Evolutionary conservation across 345 rosid genomes (phyloP), one percentile per base, ranked within the genome.

Genomic region (Balakata baccata): DNA sequence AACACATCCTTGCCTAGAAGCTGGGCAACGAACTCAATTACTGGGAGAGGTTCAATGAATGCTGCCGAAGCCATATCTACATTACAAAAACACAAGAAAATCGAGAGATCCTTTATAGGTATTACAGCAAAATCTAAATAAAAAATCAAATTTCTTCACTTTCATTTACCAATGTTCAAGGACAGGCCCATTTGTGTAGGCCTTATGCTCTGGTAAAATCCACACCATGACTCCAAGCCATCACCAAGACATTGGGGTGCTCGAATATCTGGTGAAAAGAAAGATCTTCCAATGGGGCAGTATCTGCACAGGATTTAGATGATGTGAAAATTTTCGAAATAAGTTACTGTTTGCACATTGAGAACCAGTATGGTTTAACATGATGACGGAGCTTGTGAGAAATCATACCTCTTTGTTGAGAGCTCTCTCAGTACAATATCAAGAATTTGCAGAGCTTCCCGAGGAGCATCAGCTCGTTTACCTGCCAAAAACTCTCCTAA

Each of bases 111-210:
- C 22, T 29, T 70, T 46, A 60, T 25, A 47, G 53, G 18, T 65
- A 20, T 34, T 54, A 18, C 9, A 4, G 25, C 58, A 46, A 38
- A n/a, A 5, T 50, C 18, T 17, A 10, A 43, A 43, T 18, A 11
- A 23, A 23, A 62, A 62, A 7, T 12, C 23, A n/a, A 39, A n/a
- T n/a, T 12, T 17, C 1, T 37, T 5, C n/a, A 17, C 4, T 62
- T 74, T 25, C 18, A 72, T 2, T 68, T 89, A 95, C 99, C 99
- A 14, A 95, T 92, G 82, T 91, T 95, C 38, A 95, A 79, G 47
- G 98, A 92, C 80, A 95, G 79, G 77, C 99, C 99, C 99, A 95
- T 95, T 51, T 93, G 99, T 0, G 99, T 95, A 11, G 99, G 98
- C 79, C 99, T 87, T 68, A 95, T 91, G 71, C 99, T 95, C 77